Base-by-base conservation (phyloP, 169 alveolate species). In the Eimeria tenella region DNA sequence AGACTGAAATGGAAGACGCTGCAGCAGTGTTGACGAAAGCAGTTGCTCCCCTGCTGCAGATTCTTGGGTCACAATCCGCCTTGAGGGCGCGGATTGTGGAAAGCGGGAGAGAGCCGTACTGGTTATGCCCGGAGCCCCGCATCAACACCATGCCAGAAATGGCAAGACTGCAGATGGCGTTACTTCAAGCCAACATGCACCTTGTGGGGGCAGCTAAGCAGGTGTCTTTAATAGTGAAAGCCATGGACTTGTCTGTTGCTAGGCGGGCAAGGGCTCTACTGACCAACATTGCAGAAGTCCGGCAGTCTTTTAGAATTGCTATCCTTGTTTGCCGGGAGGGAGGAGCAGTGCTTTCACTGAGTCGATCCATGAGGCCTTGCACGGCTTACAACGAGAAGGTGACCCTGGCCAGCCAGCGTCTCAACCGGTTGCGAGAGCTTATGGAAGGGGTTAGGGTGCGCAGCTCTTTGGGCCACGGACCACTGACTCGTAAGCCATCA, bases 121-220 rank as follows among this genome's bases (percentile, higher is more conserved):
- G 79, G 79, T 31, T 68, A 23, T 23, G 17, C 31, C 79, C 79
- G 10, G 79, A 31, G 25, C 79, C 79, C n/a, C 50, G 79, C 21
- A 68, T 68, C 31, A 68, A 68, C 31, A 31, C 21, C 50, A 68
- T 68, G 79, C 79, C 79, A 23, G 79, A 68, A 23, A 68, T 68
- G 79, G 79, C 79, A 68, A 68, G 79, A 31, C 13, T 68, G 50
- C 79, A 68, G 31, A 68, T n/a, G 79, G 79, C 21, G 11, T 31
- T 15, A 31, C 79, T 68, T 68, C 79, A 68, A 31, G 79, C 79
- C 52, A 68, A 31, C 79, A 68, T 68, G 79, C 79, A 68, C 13
- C 79, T 68, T 68, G 79, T 68, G 10, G 79, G 79, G 21, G 79
- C 79, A 9, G 79, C 31, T 31, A 68, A 68, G 79, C 79, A 68